Conservation (phyloP, 805 yeast species). For the Ascoidea asiatica region DNA sequence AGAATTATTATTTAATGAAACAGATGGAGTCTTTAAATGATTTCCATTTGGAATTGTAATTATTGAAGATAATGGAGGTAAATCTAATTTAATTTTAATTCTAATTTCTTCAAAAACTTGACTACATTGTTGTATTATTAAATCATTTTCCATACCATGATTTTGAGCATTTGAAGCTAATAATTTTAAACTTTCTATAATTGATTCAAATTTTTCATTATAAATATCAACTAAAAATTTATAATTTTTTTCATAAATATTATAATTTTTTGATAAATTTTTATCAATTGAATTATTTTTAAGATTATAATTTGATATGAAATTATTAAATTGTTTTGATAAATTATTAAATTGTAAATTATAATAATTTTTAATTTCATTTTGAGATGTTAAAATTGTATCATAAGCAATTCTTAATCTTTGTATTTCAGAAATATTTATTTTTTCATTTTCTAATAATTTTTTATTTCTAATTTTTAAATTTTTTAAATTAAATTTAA, state of each 20-base stretch:
- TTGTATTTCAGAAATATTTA: slow-evolving; percentile 36
- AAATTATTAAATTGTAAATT: slow-evolving; percentile 27
- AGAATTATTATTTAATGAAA: slow-evolving; percentile 17
- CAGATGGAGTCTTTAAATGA: no score
- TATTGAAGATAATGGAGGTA: slow-evolving; percentile 1
- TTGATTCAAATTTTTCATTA: slow-evolving; percentile 29
- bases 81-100: slow-evolving; percentile 17
- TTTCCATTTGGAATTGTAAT: neutral
- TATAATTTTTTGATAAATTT: slow-evolving; percentile 34
- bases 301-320: slow-evolving; percentile 22
- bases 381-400: slow-evolving; percentile 35
- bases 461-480: slow-evolving; percentile 34
- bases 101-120: slow-evolving; percentile 28
- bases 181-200: slow-evolving; percentile 27
- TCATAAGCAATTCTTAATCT: slow-evolving; percentile 46
- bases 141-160: slow-evolving; percentile 35
- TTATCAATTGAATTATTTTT: slow-evolving; percentile 31
- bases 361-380: slow-evolving; percentile 36
- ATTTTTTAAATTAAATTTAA: slow-evolving; percentile 34
- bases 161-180: slow-evolving; percentile 30
- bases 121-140: slow-evolving; percentile 31
- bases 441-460: slow-evolving; percentile 30
- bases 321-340: slow-evolving; percentile 22
- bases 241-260: slow-evolving; percentile 32
- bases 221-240: slow-evolving; percentile 36